These are phyloP conservation scores for Beauveria medogensis DNA, from an alignment of 2,329 filamentous ascomycete genomes.

Conservation along the genomic window DNA sequence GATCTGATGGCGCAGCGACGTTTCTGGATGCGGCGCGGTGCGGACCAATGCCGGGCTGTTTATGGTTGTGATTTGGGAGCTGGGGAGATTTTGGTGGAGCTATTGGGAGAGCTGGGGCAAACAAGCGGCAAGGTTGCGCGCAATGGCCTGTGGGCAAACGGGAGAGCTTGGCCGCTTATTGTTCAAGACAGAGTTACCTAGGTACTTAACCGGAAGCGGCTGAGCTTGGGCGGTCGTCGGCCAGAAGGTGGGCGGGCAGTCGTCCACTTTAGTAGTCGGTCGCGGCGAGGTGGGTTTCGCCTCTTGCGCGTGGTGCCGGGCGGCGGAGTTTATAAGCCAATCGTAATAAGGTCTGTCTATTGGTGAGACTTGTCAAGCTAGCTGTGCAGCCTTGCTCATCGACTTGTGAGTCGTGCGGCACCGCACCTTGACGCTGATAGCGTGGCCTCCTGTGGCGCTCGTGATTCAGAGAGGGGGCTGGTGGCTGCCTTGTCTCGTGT, in stretches of 20 bases:
- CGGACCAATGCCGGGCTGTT: constrained; percentile 7
- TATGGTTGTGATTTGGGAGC: background rate
- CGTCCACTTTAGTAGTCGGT: constrained; percentile 9
- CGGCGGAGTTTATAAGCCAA: background rate
- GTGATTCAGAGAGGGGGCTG: background rate
- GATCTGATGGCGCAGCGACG: background rate
- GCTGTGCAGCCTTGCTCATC: constrained; percentile 3
- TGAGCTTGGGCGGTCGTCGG: background rate
- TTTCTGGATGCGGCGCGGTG: constrained; percentile 7
- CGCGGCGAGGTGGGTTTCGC: constrained; percentile 6
- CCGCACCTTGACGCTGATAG: background rate
- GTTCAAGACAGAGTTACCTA: background rate
- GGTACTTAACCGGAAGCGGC: constrained; percentile 7
- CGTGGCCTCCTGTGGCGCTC: background rate
- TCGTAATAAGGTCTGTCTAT: background rate
- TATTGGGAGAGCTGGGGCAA: background rate
- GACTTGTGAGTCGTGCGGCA: background rate
- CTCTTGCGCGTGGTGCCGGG: background rate
- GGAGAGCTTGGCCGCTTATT: background rate
- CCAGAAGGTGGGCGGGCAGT: constrained; percentile 1
- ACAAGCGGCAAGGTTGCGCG: background rate
- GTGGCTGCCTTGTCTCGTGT: constrained; percentile 3
- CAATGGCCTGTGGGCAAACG: background rate
- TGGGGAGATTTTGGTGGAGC: constrained; percentile 2
- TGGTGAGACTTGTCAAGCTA: background rate